A percentile compares a stretch with the other conserved stretches of the same genome.
Conservation (phyloP, 169 alveolate genomes). For the Plasmodium adleri region DNA sequence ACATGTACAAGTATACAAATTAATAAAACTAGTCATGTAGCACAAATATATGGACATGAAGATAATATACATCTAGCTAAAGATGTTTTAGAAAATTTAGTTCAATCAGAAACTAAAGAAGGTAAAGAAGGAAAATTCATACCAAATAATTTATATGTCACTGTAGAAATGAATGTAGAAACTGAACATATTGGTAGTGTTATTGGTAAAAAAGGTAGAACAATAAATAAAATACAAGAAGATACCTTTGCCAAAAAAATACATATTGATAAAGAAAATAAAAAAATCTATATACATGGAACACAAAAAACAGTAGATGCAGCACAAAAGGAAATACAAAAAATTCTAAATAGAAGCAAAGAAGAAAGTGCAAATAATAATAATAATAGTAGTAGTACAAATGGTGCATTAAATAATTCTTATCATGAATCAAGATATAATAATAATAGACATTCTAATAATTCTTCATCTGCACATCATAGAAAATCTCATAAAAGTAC, state of each 20-base stretch:
- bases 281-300: slow-evolving; percentile 57
- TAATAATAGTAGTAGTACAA: neutral
- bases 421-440: slow-evolving; percentile 18
- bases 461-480: slow-evolving; percentile 13
- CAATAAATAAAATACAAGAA: slow-evolving; percentile 66
- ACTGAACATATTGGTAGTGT: slow-evolving; percentile 74
- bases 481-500: neutral
- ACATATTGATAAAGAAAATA: slow-evolving; percentile 60
- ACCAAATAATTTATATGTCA: slow-evolving; percentile 47
- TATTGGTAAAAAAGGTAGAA: slow-evolving; percentile 70
- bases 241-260: slow-evolving; percentile 67
- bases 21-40: slow-evolving; percentile 46
- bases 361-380: slow-evolving; percentile 17
- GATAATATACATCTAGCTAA: slow-evolving; percentile 53
- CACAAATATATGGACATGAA: slow-evolving; percentile 72
- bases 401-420: neutral
- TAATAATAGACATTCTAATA: slow-evolving; percentile 15
- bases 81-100: slow-evolving; percentile 48
- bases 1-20: slow-evolving; percentile 71
- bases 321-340: slow-evolving; percentile 59
- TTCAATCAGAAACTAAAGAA: slow-evolving; percentile 30
- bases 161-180: slow-evolving; percentile 66
- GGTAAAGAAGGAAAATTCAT: slow-evolving; percentile 19
- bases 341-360: slow-evolving; percentile 38
- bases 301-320: slow-evolving; percentile 55